phyloP scores from a whole-genome alignment of 495 filamentous ascomycete species.

The Neurospora sp. region DNA sequence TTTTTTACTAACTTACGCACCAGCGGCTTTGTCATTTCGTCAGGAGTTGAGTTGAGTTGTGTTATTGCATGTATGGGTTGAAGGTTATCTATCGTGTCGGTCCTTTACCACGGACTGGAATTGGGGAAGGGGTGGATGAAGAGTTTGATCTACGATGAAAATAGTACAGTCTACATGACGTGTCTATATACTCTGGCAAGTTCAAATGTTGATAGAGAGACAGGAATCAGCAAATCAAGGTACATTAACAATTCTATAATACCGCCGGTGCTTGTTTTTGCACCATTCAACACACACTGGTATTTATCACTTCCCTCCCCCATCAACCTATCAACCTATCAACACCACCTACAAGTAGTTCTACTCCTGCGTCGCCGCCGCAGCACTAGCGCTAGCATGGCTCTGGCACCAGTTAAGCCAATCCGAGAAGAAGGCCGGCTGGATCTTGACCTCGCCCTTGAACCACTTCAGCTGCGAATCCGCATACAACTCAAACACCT shows the following conservation, averaged over 20 bases:
- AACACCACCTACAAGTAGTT: background rate
- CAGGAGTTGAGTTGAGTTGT: background rate
- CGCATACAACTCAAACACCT: slow-evolving; percentile 29
- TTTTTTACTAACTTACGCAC: background rate
- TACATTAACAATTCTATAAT: background rate
- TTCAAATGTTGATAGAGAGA: background rate
- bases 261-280: background rate
- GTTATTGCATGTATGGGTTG: background rate
- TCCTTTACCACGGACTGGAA: background rate
- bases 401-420: slow-evolving; percentile 51
- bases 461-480: slow-evolving; percentile 35
- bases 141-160: background rate
- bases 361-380: slow-evolving; percentile 1
- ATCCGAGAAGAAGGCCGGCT: slow-evolving; percentile 38
- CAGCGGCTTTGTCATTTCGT: background rate
- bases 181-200: background rate
- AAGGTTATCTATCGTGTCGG: background rate
- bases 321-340: background rate
- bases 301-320: background rate
- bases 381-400: slow-evolving; percentile 22
- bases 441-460: slow-evolving; percentile 35
- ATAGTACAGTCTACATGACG: background rate
- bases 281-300: background rate
- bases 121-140: background rate
- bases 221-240: background rate